phyloP scores from a whole-genome alignment of 768 basidiomycete genomes.

The Xerocomellus amylosporus region DNA sequence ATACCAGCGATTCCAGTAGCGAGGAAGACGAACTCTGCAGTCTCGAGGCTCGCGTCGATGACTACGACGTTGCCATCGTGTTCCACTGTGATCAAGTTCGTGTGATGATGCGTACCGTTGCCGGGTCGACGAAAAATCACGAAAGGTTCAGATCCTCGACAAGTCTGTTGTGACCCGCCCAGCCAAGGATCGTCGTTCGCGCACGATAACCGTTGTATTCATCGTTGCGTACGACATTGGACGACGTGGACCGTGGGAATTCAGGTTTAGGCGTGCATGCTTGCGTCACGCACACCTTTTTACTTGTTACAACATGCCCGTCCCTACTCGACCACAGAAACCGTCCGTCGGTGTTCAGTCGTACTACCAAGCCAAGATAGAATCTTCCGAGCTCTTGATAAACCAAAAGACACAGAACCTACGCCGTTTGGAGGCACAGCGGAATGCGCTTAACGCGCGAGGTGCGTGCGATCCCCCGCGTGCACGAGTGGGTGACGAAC shows the following conservation, averaged over 20 bases:
- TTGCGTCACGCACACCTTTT: conserved; percentile 9
- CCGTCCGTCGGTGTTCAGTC: conserved; percentile 73
- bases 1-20: too few relatives aligned
- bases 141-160: too few relatives aligned
- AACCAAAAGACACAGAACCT: conserved; percentile 97
- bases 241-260: conserved; percentile 7
- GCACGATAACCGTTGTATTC: too few relatives aligned
- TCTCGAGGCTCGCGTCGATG: too few relatives aligned
- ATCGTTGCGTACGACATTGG: too few relatives aligned
- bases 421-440: conserved; percentile 90
- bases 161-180: too few relatives aligned
- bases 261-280: background rate
- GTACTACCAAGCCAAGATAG: conserved; percentile 96
- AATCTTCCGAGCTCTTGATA: conserved; percentile 86
- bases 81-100: too few relatives aligned
- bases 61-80: too few relatives aligned
- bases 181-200: too few relatives aligned
- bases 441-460: conserved; percentile 95
- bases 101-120: too few relatives aligned
- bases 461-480: conserved; percentile 45
- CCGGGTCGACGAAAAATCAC: too few relatives aligned
- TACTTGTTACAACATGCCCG: conserved; percentile 35
- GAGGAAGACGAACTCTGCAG: too few relatives aligned
- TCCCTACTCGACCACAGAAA: conserved; percentile 31
- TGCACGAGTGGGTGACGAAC: background rate